Evolutionary conservation across 352 stramenopile genomes (phyloP).

Genomic region (Pythium insidiosum): DNA sequence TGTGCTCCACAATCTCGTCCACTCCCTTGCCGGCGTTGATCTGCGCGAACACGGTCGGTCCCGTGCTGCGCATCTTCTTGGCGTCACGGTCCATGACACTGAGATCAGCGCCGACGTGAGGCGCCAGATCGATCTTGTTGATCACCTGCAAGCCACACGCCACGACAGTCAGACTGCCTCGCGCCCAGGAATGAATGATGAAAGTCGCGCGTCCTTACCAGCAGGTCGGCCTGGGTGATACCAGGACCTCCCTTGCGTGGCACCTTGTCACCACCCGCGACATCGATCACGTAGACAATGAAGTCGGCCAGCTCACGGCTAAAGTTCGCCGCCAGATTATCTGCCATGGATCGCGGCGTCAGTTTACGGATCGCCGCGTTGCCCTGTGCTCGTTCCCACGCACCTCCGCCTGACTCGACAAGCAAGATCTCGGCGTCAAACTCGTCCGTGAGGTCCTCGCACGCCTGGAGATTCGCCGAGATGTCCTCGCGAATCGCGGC

Average conservation of each 20-base stretch:
- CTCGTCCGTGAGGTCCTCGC: slow-evolving; percentile 91
- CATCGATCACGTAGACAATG: slow-evolving; percentile 99
- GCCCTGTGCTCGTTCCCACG: too few relatives aligned
- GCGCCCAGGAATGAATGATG: not conserved
- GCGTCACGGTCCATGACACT: slow-evolving; percentile 94
- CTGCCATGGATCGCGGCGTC: too few relatives aligned
- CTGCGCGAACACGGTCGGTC: slow-evolving; percentile 94
- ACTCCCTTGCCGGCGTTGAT: slow-evolving; percentile 90
- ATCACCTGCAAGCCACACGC: slow-evolving; percentile 91
- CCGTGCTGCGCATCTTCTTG: slow-evolving; percentile 90
- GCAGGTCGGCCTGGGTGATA: slow-evolving; percentile 96
- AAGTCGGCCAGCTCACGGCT: slow-evolving; percentile 96
- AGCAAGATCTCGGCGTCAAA: slow-evolving; percentile 84
- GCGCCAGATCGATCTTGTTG: slow-evolving; percentile 98
- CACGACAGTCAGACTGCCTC: slow-evolving; percentile 87
- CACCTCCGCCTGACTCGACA: slow-evolving; percentile 85
- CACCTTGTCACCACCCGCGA: slow-evolving; percentile 97
- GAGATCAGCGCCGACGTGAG: slow-evolving; percentile 92
- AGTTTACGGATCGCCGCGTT: too few relatives aligned
- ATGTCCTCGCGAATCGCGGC: slow-evolving; percentile 97
- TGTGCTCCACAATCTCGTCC: slow-evolving; percentile 83
- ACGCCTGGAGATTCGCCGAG: slow-evolving; percentile 93
- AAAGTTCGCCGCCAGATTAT: slow-evolving; percentile 98
- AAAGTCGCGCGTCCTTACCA: slow-evolving; percentile 28
- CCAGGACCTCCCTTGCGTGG: slow-evolving; percentile 96